Base-by-base conservation (phyloP, 345 rosid species). In the Moringa oleifera region DNA sequence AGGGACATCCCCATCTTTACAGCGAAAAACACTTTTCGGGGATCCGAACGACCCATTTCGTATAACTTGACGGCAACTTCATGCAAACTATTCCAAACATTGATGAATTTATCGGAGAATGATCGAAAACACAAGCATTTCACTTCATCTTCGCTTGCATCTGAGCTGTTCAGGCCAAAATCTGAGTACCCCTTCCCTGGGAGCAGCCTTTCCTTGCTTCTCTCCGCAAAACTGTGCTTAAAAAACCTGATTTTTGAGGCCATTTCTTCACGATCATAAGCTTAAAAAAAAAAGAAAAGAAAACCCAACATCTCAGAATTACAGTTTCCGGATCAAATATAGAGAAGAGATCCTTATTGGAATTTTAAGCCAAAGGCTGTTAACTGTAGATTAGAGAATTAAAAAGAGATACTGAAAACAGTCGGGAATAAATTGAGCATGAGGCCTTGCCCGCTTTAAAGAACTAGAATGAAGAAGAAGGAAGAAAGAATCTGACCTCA, bases 1-100 rank as follows among this genome's bases (percentile, higher is more conserved):
- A 91, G 76, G 20, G 96, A 65, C 53, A 85, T 18, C 1, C 94
- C 97, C 96, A 91, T 85, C 75, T 91, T 91, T 2, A 62, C 47
- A 12, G 89, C 93, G 45, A 91, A 91, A 13, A 79, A 0, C 18
- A 76, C 56, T 70, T 77, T 91, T 23, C 91, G 64, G n/a, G 82
- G 90, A 80, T 91, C 96, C 0, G 73, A 55, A 7, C 70, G 78
- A 12, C 87, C 90, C 97, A 84, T 84, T 11, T 79, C 69, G 47
- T 64, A 83, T 50, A 88, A 62, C 62, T 70, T 73, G n/a, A 56
- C 49, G 0, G 31, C 24, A 55, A 20, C 18, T 25, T 73, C 71
- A 1, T 65, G 76, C 18, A 80, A 1, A n/a, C 62, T 63, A 23
- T 50, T 72, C 83, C 87, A 80, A 6, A 73, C 68, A 0, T 65